Evolutionary conservation across 2,329 filamentous ascomycete genomes (phyloP).

Genomic region (Pyrenochaeta sp.): DNA sequence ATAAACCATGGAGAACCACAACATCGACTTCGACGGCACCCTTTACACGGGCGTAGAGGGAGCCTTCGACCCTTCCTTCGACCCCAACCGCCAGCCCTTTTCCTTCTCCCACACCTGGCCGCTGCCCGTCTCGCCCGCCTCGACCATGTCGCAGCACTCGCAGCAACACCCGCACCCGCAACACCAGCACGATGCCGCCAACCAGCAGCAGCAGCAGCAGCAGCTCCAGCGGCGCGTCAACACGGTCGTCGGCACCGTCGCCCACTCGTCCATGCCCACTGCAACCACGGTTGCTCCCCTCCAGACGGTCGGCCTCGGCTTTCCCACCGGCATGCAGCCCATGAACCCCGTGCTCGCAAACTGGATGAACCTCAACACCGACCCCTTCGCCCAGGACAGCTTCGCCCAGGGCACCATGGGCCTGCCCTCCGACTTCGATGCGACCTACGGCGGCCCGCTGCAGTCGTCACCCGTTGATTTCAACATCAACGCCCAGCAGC

Average conservation of each 20-base stretch:
- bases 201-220: conserved; percentile 28
- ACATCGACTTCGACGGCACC: conserved; percentile 48
- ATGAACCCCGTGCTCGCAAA: conserved; percentile 48
- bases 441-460: conserved; percentile 50
- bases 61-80: conserved; percentile 48
- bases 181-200: too few species aligned
- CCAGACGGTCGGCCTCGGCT: conserved; percentile 41
- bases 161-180: conserved; percentile 16
- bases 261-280: conserved; percentile 27
- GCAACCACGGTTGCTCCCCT: conserved; percentile 44
- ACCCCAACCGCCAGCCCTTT: conserved; percentile 43
- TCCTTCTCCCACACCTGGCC: conserved; percentile 47
- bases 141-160: conserved; percentile 41
- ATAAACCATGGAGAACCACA: conserved; percentile 53
- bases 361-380: conserved; percentile 54
- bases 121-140: conserved; percentile 44
- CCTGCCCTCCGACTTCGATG: conserved; percentile 48
- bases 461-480: conserved; percentile 58
- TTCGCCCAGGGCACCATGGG: conserved; percentile 38
- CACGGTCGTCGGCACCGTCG: conserved; percentile 33
- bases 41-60: conserved; percentile 46
- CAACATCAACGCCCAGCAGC: conserved; percentile 50
- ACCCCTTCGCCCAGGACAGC: conserved; percentile 35
- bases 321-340: conserved; percentile 42
- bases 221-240: conserved; percentile 38